Conservation (phyloP, 2,329 filamentous ascomycete species). For the Fusarium papillatum region DNA sequence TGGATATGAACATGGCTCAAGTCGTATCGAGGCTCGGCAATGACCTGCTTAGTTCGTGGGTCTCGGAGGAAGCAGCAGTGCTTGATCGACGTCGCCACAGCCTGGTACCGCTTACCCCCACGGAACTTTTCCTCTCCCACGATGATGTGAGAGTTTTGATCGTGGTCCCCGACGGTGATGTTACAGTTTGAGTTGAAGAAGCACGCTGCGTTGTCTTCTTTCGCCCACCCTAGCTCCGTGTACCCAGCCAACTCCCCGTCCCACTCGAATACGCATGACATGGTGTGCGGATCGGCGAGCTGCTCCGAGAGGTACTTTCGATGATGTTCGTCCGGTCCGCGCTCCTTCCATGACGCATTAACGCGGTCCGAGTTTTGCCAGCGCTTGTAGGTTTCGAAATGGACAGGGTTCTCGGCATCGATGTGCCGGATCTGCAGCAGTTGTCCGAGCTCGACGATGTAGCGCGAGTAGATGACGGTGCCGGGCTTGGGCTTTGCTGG, state of each 20-base stretch:
- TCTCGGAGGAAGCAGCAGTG: slow-evolving; percentile 45
- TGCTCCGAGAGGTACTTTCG: slow-evolving; percentile 40
- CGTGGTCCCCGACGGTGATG: slow-evolving; percentile 43
- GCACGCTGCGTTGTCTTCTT: slow-evolving; percentile 46
- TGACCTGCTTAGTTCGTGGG: slow-evolving; percentile 43
- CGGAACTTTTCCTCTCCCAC: slow-evolving; percentile 45
- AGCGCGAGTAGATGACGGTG: slow-evolving; percentile 42
- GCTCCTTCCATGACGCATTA: slow-evolving; percentile 44
- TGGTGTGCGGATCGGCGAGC: slow-evolving; percentile 42
- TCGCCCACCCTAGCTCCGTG: slow-evolving; percentile 44
- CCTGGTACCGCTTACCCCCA: slow-evolving; percentile 44
- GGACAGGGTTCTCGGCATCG: slow-evolving; percentile 39
- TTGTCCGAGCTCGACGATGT: slow-evolving; percentile 43
- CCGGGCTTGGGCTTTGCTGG: slow-evolving; percentile 43
- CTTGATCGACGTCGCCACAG: slow-evolving; percentile 45
- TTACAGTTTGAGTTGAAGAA: slow-evolving; percentile 45
- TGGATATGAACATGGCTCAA: slow-evolving; percentile 38
- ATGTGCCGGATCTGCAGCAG: slow-evolving; percentile 41
- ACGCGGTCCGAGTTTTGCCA: slow-evolving; percentile 48
- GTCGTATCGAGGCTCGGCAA: slow-evolving; percentile 43
- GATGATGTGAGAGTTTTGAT: slow-evolving; percentile 45
- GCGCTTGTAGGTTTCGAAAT: slow-evolving; percentile 40
- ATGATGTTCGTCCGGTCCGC: slow-evolving; percentile 45
- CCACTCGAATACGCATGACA: slow-evolving; percentile 47
- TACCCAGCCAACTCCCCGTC: slow-evolving; percentile 45